phyloP scores from a whole-genome alignment of 2,329 filamentous ascomycete species.

The Talaromyces islandicus region DNA sequence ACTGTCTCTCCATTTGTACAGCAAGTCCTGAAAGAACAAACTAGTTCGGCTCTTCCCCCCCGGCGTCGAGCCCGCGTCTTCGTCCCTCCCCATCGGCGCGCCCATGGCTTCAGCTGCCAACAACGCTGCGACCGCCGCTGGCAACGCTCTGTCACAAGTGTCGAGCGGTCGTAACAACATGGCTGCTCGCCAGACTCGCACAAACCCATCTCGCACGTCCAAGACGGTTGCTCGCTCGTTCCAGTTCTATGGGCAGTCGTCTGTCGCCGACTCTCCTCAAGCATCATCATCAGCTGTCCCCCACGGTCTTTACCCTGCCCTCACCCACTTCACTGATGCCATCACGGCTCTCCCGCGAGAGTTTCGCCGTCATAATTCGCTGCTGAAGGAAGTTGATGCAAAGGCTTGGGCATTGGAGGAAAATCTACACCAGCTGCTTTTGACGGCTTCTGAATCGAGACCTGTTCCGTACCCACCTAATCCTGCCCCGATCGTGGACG shows the following conservation, averaged over 20 bases:
- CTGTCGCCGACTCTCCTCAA: constrained; percentile 17
- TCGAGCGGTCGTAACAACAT: constrained; percentile 30
- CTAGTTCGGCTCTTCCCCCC: neutral
- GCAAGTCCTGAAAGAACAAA: neutral
- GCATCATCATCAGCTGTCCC: constrained; percentile 24
- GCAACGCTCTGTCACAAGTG: constrained; percentile 19
- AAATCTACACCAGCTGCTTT: constrained; percentile 68
- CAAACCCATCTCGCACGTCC: constrained; percentile 44
- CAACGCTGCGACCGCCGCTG: constrained; percentile 21
- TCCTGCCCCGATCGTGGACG: constrained; percentile 30
- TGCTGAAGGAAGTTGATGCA: constrained; percentile 95
- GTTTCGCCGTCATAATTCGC: constrained; percentile 89
- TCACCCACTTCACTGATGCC: constrained; percentile 78
- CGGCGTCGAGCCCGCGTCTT: neutral
- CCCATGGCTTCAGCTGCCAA: constrained; percentile 18
- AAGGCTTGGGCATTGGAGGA: constrained; percentile 90
- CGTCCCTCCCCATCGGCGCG: neutral
- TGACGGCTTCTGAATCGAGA: constrained; percentile 27
- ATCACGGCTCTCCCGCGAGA: constrained; percentile 90
- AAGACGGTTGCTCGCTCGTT: constrained; percentile 37
- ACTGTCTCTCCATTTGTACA: neutral
- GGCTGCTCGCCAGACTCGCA: constrained; percentile 41
- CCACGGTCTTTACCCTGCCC: constrained; percentile 57
- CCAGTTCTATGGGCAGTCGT: constrained; percentile 30
- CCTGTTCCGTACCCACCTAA: constrained; percentile 27